These are phyloP conservation scores for Asterionellopsis glacialis DNA, from an alignment of 108 stramenopile genomes.

Conservation along the genomic window DNA sequence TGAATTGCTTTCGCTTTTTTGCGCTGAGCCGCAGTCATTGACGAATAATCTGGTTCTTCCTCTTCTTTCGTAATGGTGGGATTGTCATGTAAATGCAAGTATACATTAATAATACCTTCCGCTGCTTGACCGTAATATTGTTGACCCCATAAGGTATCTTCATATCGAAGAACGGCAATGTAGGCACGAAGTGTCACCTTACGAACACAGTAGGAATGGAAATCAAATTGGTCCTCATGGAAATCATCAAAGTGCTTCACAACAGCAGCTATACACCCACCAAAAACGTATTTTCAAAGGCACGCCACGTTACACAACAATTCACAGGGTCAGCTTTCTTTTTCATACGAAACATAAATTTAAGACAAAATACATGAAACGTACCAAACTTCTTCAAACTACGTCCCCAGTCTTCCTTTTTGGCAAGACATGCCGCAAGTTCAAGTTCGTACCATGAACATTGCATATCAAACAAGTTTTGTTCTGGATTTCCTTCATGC, in stretches of 20 bases:
- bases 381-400: constrained; percentile 82
- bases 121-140: constrained; percentile 78
- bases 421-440: constrained; percentile 63
- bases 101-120: constrained; percentile 63
- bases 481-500: constrained; percentile 93
- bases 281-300: neutral
- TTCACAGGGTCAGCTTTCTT: neutral
- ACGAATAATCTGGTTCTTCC: constrained; percentile 76
- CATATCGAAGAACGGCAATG: constrained; percentile 81
- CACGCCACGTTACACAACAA: neutral
- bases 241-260: constrained; percentile 95
- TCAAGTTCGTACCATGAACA: constrained; percentile 97
- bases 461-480: constrained; percentile 96
- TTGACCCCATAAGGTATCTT: constrained; percentile 83
- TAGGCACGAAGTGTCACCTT: constrained; percentile 96
- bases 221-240: constrained; percentile 98
- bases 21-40: constrained; percentile 79
- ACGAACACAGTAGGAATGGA: constrained; percentile 96
- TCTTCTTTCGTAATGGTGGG: constrained; percentile 40
- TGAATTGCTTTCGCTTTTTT: constrained; percentile 84
- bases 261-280: constrained; percentile 49
- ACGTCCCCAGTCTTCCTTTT: constrained; percentile 60
- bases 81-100: constrained; percentile 71
- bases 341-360: constrained; percentile 3
- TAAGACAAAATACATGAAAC: constrained; percentile 15